Evolutionary conservation across 768 basidiomycete species (phyloP).

Genomic region (Lactarius deliciosus): DNA sequence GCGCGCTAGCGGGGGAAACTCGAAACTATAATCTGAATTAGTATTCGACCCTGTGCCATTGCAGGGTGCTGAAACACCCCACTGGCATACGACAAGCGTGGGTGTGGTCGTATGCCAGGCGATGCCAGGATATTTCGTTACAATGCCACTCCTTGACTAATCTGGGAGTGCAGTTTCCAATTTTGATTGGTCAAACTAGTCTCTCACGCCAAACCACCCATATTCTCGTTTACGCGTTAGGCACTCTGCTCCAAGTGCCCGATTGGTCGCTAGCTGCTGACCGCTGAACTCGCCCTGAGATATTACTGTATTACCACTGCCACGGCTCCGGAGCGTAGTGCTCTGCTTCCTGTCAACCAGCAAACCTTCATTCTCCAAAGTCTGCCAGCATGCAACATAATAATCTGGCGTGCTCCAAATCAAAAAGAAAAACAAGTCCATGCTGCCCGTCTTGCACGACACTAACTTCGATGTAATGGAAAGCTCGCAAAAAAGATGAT

Average conservation of each 20-base stretch:
- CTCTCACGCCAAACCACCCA: background rate
- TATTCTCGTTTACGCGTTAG: background rate
- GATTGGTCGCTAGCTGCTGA: background rate
- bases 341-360: background rate
- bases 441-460: background rate
- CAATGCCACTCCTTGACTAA: background rate
- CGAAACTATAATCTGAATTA: background rate
- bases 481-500: background rate
- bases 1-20: background rate
- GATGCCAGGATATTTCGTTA: too few species aligned
- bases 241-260: background rate
- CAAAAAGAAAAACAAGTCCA: background rate
- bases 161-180: background rate
- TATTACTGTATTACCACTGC: background rate
- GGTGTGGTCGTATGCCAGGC: constrained; percentile 4
- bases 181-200: background rate
- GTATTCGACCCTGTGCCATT: constrained; percentile 5
- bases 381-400: background rate
- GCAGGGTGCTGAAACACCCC: background rate
- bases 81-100: background rate
- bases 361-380: background rate
- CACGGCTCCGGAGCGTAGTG: background rate
- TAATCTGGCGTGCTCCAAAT: background rate
- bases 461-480: background rate
- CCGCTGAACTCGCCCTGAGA: background rate